A percentile compares a stretch with the other conserved stretches of the same genome.
Evolutionary conservation across 345 rosid genomes (phyloP).

Genomic region (Boechera stricta): DNA sequence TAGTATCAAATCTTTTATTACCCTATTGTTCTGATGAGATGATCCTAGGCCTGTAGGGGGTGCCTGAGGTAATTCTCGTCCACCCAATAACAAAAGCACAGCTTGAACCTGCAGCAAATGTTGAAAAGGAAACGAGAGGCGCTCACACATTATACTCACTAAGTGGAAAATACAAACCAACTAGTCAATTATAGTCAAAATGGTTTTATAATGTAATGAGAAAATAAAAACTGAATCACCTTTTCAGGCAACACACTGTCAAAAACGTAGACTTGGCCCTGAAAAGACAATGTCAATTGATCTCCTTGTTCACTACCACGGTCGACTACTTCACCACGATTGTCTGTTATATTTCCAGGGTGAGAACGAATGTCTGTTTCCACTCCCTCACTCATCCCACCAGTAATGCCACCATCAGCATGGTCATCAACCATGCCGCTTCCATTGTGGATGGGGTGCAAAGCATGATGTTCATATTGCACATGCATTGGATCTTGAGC

Average conservation of each 20-base stretch:
- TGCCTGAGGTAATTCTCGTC: constrained; percentile 57
- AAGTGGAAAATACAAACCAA: constrained; percentile 13
- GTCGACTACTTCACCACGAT: constrained; percentile 50
- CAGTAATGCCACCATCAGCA: constrained; percentile 48
- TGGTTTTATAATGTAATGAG: background rate
- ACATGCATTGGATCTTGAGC: constrained; percentile 52
- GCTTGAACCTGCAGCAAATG: constrained; percentile 61
- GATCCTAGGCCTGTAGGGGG: constrained; percentile 47
- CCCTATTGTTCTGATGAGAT: constrained; percentile 47
- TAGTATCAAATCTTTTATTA: constrained; percentile 1
- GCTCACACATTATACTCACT: background rate
- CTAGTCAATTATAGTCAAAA: constrained; percentile 5
- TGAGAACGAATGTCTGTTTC: constrained; percentile 60
- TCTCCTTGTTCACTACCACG: constrained; percentile 57
- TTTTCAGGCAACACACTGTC: constrained; percentile 73
- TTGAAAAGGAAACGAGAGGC: background rate
- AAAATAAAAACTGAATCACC: constrained; percentile 44
- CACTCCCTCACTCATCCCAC: constrained; percentile 45
- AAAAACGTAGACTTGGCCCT: constrained; percentile 80
- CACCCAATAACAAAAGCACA: constrained; percentile 65
- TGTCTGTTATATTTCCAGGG: constrained; percentile 55
- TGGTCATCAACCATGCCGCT: constrained; percentile 49
- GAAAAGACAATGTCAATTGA: constrained; percentile 74
- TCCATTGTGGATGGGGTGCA: constrained; percentile 54
- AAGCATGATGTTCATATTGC: constrained; percentile 53